Conservation (phyloP, 2,329 filamentous ascomycete species). For the Pseudomassariella vexata region DNA sequence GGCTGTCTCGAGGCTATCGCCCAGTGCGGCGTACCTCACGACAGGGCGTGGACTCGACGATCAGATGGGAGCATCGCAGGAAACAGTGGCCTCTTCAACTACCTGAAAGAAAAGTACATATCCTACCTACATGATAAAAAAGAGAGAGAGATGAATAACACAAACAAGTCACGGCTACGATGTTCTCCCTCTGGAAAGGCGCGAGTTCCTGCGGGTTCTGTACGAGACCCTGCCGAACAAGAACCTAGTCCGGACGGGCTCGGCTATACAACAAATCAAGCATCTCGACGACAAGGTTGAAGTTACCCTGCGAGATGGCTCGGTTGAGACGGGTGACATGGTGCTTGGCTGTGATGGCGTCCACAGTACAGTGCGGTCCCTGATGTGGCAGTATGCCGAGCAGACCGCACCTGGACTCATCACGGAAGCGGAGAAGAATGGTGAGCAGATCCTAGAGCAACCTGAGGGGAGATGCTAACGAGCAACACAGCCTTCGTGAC, state of each 20-base stretch:
- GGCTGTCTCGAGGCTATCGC: constrained; percentile 3
- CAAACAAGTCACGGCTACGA: constrained; percentile 2
- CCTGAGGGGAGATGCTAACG: too few species aligned
- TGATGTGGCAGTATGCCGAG: constrained; percentile 18
- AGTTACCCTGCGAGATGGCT: constrained; percentile 9
- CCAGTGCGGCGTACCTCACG: background rate
- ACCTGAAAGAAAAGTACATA: too few species aligned
- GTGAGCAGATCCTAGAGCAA: constrained; percentile 1
- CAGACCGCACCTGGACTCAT: constrained; percentile 10
- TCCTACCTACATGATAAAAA: too few species aligned
- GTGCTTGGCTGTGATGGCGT: constrained; percentile 12
- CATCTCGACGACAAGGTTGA: constrained; percentile 2
- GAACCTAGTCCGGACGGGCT: constrained; percentile 1
- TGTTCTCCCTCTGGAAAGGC: constrained; percentile 1
- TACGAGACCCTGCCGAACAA: constrained; percentile 6
- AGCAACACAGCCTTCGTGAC: constrained; percentile 8
- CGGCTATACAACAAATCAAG: constrained; percentile 4
- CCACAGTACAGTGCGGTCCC: constrained; percentile 6
- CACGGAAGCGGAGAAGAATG: constrained; percentile 10
- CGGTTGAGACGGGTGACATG: constrained; percentile 9
- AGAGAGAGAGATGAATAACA: too few species aligned
- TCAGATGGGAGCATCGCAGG: background rate
- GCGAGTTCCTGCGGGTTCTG: constrained; percentile 2
- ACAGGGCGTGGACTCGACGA: background rate
- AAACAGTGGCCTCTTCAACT: background rate